These are phyloP conservation scores for Cicer arietinum DNA, from an alignment of 306 rosid genomes.

Conservation along the genomic window DNA sequence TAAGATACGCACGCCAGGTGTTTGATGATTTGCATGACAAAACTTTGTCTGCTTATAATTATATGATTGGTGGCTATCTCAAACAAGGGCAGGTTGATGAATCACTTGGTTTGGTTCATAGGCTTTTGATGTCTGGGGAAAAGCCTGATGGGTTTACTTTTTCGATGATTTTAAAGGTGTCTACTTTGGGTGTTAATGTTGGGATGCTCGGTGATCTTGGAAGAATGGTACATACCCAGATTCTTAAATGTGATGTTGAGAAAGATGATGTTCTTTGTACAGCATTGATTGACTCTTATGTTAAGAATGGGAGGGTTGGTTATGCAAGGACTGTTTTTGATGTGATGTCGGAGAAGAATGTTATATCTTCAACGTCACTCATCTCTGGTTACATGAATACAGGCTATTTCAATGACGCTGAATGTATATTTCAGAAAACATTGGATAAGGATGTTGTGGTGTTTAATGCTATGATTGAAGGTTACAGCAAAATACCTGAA, in stretches of 20 bases:
- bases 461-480: slow-evolving; percentile 95
- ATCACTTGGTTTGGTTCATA: slow-evolving; percentile 57
- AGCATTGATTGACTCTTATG: slow-evolving; percentile 72
- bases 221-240: slow-evolving; percentile 71
- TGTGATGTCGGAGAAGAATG: slow-evolving; percentile 65
- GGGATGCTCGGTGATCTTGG: slow-evolving; percentile 54
- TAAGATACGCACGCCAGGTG: slow-evolving; percentile 74
- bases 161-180: slow-evolving; percentile 81
- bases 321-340: slow-evolving; percentile 79
- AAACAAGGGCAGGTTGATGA: slow-evolving; percentile 65
- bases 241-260: slow-evolving; percentile 62
- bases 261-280: slow-evolving; percentile 84
- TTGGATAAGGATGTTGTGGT: slow-evolving; percentile 74
- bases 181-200: slow-evolving; percentile 52
- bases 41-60: slow-evolving; percentile 82
- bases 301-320: slow-evolving; percentile 64
- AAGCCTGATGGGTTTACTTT: slow-evolving; percentile 80
- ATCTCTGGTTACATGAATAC: slow-evolving; percentile 90
- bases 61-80: slow-evolving; percentile 71
- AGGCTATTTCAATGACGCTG: slow-evolving; percentile 67
- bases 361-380: slow-evolving; percentile 81
- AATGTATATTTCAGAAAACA: slow-evolving; percentile 64
- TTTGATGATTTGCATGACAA: slow-evolving; percentile 66
- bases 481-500: slow-evolving; percentile 74
- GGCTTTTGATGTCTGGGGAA: slow-evolving; percentile 61